Conservation (phyloP, 768 basidiomycete genomes). For the Russula sp. region DNA sequence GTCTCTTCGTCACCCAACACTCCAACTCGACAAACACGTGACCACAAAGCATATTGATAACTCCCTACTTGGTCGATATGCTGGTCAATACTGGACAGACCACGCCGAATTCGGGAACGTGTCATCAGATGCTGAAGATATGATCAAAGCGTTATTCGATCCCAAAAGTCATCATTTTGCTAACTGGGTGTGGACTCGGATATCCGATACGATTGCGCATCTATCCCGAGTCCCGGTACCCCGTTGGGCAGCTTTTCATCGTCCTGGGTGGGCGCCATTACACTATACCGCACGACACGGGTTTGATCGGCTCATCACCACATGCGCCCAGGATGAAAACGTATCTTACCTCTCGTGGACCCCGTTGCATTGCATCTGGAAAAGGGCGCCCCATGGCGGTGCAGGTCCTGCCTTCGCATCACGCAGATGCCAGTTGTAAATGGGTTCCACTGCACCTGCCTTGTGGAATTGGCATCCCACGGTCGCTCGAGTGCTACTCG, state of each 20-base stretch:
- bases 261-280: too few relatives aligned
- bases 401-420: too few relatives aligned
- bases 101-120: not conserved
- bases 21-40: constrained; percentile 1
- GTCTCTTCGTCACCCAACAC: not conserved
- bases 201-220: not conserved
- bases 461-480: too few relatives aligned
- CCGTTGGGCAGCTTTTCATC: too few relatives aligned
- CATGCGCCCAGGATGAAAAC: too few relatives aligned
- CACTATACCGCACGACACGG: too few relatives aligned
- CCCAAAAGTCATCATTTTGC: not conserved
- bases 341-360: too few relatives aligned
- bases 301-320: too few relatives aligned
- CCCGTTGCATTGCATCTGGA: too few relatives aligned
- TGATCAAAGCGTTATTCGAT: not conserved
- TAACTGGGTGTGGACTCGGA: not conserved
- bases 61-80: constrained; percentile 4
- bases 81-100: not conserved
- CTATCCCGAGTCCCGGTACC: too few relatives aligned
- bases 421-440: not conserved
- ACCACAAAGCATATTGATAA: not conserved
- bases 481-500: not conserved
- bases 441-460: not conserved
- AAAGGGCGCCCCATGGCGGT: too few relatives aligned
- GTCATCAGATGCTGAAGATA: not conserved